Base-by-base conservation (phyloP, 441 rosid species). In the Kokia cookei region DNA sequence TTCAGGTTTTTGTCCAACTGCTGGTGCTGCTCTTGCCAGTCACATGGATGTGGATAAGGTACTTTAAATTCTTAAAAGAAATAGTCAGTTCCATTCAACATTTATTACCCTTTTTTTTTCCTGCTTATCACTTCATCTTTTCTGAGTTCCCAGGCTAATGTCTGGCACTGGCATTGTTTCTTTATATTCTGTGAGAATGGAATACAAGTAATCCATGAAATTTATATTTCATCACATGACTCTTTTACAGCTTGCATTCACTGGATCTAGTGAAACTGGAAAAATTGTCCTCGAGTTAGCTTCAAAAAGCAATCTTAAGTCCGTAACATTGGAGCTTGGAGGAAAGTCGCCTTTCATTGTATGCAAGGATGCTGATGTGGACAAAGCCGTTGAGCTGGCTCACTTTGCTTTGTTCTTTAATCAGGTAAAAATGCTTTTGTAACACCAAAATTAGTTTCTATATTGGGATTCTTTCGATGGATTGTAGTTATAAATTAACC, bases 21-120 rank as follows among this genome's bases (percentile, higher is more conserved):
- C 91, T 13, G 95, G 97, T 79, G 95, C 93, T 15, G 90, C 97
- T 43, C 79, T 92, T 24, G 86, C 91, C 65, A 82, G 91, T 59
- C 97, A 89, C 77, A 89, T 90, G 93, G 87, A 89, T 59, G 83
- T 92, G 50, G 93, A 89, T 77, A 92, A 90, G 95, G 97, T 90
- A 76, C 68, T 6, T 47, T 74, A 71, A 5, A n/a, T 40, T 35
- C 47, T 65, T 67, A 68, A 51, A 60, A 10, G 53, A 11, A 17
- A 29, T 13, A 47, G 19, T 40, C 73, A 9, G 4, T 9, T 11
- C 12, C 15, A 57, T 54, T 11, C 62, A 57, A 57, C 62, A 24
- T 22, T 57, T 24, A 57, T 57, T 57, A 4, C 7, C 4, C 7
- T 14, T 50, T 14, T 12, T 12, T 62, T n/a, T 61, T 62, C 37